Base-by-base conservation (phyloP, 306 rosid genomes). In the Lotus japonicus region DNA sequence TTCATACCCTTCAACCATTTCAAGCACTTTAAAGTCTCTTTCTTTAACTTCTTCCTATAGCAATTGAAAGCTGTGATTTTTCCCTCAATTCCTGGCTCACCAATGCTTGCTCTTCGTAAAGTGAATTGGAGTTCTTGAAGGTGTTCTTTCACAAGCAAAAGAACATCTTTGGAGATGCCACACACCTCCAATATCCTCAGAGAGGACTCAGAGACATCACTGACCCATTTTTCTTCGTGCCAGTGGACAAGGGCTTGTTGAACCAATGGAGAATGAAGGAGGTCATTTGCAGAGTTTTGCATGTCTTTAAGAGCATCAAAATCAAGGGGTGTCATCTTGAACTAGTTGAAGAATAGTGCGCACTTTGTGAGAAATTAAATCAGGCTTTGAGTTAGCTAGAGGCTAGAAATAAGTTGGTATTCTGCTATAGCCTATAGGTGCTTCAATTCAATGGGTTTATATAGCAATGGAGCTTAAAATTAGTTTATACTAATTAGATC, bases 101-200 rank as follows among this genome's bases (percentile, higher is more conserved):
- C 80, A 45, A 71, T 72, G 60, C 70, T 79, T 5, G 71, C 82
- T 58, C 81, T 69, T 0, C 80, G 66, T 11, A 88, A 52, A 1
- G 88, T 83, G 44, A 75, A 75, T 16, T 81, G 88, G 58, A 88
- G 88, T 31, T 85, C 82, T 55, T 72, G 85, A 33, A 88, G 85
- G 65, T 85, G 88, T 31, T 83, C 75, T 63, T 85, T 81, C 4
- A 85, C 87, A 2, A 81, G 79, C 31, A 55, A 66, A 28, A 88
- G 78, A 23, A 85, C 81, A 59, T 88, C 90, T 66, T 81, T 85
- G 3, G 95, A 81, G 52, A 75, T 80, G 3, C 85, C 80, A 57
- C 88, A 85, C 14, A 77, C 84, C 9, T 85, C 90, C 57, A 85
- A 64, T 84, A 85, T 84, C 31, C 81, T 66, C 10, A 87, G 44